A percentile compares a stretch with the other conserved stretches of the same genome.
phyloP scores from a whole-genome alignment of 1,284 basidiomycete species.

The Cerioporus squamosus region DNA sequence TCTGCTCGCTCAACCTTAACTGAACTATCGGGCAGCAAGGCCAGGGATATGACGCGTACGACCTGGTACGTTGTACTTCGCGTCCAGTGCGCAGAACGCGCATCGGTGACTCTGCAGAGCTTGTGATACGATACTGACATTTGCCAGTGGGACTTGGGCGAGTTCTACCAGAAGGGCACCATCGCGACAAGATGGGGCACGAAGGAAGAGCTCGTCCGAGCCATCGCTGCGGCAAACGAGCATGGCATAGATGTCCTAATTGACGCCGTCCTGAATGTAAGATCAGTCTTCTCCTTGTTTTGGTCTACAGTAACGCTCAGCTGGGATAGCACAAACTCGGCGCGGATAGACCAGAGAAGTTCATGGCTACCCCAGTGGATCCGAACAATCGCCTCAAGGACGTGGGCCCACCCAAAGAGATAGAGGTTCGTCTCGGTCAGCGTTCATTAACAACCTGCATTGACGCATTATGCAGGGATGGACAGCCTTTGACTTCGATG shows the following conservation, averaged over 20 bases:
- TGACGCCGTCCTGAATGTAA: constrained; percentile 80
- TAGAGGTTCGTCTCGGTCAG: constrained; percentile 53
- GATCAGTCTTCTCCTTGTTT: constrained; percentile 12
- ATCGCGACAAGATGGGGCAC: constrained; percentile 90
- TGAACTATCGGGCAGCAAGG: constrained; percentile 48
- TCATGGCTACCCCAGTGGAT: constrained; percentile 79
- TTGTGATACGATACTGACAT: not conserved
- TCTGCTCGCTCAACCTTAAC: not conserved
- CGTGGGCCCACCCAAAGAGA: constrained; percentile 66
- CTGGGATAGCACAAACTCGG: constrained; percentile 77
- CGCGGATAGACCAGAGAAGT: constrained; percentile 79
- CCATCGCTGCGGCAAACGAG: constrained; percentile 62
- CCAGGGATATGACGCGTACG: constrained; percentile 82
- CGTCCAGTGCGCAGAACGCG: too few species aligned
- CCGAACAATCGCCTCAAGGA: constrained; percentile 62
- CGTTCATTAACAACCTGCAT: not conserved
- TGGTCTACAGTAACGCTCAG: not conserved
- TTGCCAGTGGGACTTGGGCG: constrained; percentile 85
- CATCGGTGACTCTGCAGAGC: too few species aligned
- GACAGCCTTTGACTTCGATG: constrained; percentile 87
- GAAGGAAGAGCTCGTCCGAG: constrained; percentile 76
- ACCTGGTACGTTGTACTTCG: constrained; percentile 54
- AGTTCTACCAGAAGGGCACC: constrained; percentile 89
- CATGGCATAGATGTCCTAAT: constrained; percentile 71
- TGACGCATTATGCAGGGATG: constrained; percentile 60